Evolutionary conservation across 164 flowering plant species (phyloP), one percentile per base, ranked within the genome.

Genomic region (Stephania cephalantha): DNA sequence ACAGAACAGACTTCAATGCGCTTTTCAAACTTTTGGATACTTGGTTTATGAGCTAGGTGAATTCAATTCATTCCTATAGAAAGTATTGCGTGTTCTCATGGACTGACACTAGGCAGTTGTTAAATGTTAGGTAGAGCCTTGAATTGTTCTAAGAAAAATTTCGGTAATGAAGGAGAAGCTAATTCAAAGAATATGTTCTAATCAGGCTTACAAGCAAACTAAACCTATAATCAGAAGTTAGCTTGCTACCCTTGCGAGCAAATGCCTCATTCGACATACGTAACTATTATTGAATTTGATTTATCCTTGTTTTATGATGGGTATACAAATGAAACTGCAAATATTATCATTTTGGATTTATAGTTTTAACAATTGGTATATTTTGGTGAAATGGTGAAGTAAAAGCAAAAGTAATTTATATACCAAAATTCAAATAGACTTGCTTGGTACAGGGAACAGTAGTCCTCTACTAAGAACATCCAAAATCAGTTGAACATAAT

Each of bases 21-120:
- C 46, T 42, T 25, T 25, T 35, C n/a, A 42, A 69, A 69, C 46
- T 42, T 69, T 9, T 45, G 46, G 13, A 45, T 69, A 11, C 48
- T 31, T 18, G 25, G 42, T 15, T 15, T 50, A 9, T 58, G 65
- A 6, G 13, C 1, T 10, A 42, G 46, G 9, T 69, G 71, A n/a
- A 17, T 69, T 69, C 71, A 69, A 69, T 69, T 69, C 71, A 69
- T 42, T 69, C 48, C 71, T 30, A 8, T 69, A 35, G 11, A 11
- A 8, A n/a, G 71, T 69, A 6, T 42, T 6, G 8, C 10, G 42
- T 42, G 15, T 9, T 17, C 48, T 69, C 25, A 69, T 13, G 25
- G 71, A 12, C 71, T 31, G 20, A 11, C 65, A 58, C 17, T 3
- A 58, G 65, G 22, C 7, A 9, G 65, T 58, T 58, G 22, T 17